Conservation (phyloP, 2,329 filamentous ascomycete species). For the Fusarium sarcochroum region DNA sequence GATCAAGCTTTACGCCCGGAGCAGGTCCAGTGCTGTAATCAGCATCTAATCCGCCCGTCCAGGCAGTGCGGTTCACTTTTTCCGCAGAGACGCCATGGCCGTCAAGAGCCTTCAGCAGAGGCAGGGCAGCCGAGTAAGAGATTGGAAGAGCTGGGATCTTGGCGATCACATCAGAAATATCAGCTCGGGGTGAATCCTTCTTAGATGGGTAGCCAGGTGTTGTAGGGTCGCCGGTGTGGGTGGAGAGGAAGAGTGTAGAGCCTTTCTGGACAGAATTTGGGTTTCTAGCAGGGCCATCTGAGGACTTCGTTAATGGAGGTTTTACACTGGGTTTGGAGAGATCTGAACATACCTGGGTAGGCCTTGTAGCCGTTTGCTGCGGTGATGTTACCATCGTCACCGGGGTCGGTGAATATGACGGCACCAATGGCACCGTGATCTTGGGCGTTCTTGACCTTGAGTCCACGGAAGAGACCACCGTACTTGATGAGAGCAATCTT, state of each 20-base stretch:
- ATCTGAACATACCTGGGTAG: slow-evolving; percentile 68
- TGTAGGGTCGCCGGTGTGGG: slow-evolving; percentile 76
- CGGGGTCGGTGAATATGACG: slow-evolving; percentile 86
- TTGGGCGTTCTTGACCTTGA: slow-evolving; percentile 88
- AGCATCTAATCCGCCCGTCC: slow-evolving; percentile 67
- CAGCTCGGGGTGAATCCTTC: slow-evolving; percentile 76
- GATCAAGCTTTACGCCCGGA: slow-evolving; percentile 72
- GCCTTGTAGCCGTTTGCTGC: slow-evolving; percentile 79
- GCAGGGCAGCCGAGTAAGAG: slow-evolving; percentile 81
- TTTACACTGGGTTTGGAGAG: accelerated
- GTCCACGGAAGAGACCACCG: slow-evolving; percentile 80
- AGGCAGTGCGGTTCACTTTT: slow-evolving; percentile 72
- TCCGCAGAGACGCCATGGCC: slow-evolving; percentile 79
- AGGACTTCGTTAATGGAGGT: background rate
- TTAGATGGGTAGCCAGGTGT: slow-evolving; percentile 87
- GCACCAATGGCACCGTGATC: slow-evolving; percentile 87
- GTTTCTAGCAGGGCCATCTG: slow-evolving; percentile 78
- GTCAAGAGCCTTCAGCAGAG: slow-evolving; percentile 82
- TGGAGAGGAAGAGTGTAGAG: slow-evolving; percentile 79
- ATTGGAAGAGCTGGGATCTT: slow-evolving; percentile 86
- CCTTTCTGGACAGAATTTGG: slow-evolving; percentile 85
- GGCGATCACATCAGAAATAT: slow-evolving; percentile 74
- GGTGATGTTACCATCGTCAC: slow-evolving; percentile 83
- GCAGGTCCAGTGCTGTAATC: slow-evolving; percentile 61
- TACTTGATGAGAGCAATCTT: slow-evolving; percentile 87